Evolutionary conservation across 2,329 filamentous ascomycete species (phyloP).

Genomic region (Neofusicoccum sp.): DNA sequence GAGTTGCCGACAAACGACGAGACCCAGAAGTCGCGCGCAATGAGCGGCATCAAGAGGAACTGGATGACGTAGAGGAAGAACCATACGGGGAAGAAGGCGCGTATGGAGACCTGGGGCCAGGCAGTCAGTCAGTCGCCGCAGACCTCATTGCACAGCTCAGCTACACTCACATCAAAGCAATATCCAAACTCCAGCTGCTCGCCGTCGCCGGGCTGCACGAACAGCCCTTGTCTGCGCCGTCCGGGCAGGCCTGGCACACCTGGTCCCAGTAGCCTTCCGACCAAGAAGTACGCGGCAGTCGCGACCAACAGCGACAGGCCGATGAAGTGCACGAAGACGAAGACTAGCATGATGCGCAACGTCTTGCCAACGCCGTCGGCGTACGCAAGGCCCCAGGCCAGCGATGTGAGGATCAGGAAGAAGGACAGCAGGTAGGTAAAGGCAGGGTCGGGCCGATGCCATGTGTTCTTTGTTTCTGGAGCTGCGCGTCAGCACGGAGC

Average conservation of each 20-base stretch:
- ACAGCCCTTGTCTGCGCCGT: slow-evolving; percentile 59
- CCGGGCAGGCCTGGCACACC: slow-evolving; percentile 56
- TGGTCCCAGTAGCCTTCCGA: slow-evolving; percentile 63
- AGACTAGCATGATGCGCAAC: slow-evolving; percentile 50
- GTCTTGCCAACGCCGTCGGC: slow-evolving; percentile 47
- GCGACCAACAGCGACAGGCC: slow-evolving; percentile 61
- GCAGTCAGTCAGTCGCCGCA: not conserved
- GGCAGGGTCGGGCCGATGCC: slow-evolving; percentile 69
- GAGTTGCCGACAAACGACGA: slow-evolving; percentile 66
- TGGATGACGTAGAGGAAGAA: slow-evolving; percentile 68
- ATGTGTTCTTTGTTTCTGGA: slow-evolving; percentile 69
- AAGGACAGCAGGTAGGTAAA: slow-evolving; percentile 71
- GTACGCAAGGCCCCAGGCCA: slow-evolving; percentile 63
- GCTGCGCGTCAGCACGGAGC: slow-evolving; percentile 20
- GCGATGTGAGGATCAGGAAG: slow-evolving; percentile 58
- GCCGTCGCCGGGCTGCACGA: slow-evolving; percentile 57
- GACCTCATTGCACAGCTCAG: not conserved
- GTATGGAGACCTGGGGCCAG: slow-evolving; percentile 58
- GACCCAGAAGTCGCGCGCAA: slow-evolving; percentile 58
- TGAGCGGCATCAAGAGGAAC: slow-evolving; percentile 66
- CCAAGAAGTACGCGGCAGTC: slow-evolving; percentile 65
- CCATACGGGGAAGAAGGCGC: slow-evolving; percentile 69
- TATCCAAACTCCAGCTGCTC: slow-evolving; percentile 71
- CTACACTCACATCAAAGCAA: slow-evolving; percentile 64
- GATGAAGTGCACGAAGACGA: slow-evolving; percentile 63